Conservation (phyloP, 306 rosid genomes). For the Comarum palustre region DNA sequence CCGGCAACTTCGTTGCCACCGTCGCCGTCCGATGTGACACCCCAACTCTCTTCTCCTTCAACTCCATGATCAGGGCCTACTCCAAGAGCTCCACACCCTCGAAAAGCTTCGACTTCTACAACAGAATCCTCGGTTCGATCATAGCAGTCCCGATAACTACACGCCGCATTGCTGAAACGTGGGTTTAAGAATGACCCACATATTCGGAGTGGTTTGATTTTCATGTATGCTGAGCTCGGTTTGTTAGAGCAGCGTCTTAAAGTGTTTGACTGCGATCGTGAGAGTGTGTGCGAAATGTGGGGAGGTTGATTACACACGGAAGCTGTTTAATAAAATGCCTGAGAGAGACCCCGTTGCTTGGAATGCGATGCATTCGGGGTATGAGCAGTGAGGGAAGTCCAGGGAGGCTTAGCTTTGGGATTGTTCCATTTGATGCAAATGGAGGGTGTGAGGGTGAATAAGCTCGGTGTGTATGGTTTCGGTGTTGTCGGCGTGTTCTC, state of each 20-base stretch:
- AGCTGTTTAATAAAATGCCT: constrained; percentile 61
- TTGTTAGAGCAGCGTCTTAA: constrained; percentile 32
- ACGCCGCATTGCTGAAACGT: constrained; percentile 36
- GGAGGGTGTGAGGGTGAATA: constrained; percentile 52
- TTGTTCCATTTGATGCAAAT: constrained; percentile 53
- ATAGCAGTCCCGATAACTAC: constrained; percentile 41
- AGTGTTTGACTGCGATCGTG: constrained; percentile 50
- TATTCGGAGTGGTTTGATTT: constrained; percentile 47
- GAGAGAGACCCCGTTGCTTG: constrained; percentile 41
- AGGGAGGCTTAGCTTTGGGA: constrained; percentile 47
- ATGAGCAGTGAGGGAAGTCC: constrained; percentile 47
- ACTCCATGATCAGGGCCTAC: constrained; percentile 64
- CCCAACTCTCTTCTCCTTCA: constrained; percentile 51
- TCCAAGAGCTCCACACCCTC: constrained; percentile 52
- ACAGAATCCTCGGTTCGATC: constrained; percentile 33
- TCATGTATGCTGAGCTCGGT: constrained; percentile 58
- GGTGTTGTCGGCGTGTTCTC: constrained; percentile 48
- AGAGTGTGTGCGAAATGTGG: constrained; percentile 46
- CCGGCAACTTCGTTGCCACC: constrained; percentile 41
- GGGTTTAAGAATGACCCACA: constrained; percentile 57
- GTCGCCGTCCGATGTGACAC: constrained; percentile 24
- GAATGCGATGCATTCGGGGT: constrained; percentile 60
- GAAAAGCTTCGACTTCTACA: constrained; percentile 44
- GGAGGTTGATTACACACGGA: constrained; percentile 39
- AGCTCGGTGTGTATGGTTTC: constrained; percentile 63